Evolutionary conservation across 805 yeast species (phyloP).

Genomic region (Lipomyces kockii): DNA sequence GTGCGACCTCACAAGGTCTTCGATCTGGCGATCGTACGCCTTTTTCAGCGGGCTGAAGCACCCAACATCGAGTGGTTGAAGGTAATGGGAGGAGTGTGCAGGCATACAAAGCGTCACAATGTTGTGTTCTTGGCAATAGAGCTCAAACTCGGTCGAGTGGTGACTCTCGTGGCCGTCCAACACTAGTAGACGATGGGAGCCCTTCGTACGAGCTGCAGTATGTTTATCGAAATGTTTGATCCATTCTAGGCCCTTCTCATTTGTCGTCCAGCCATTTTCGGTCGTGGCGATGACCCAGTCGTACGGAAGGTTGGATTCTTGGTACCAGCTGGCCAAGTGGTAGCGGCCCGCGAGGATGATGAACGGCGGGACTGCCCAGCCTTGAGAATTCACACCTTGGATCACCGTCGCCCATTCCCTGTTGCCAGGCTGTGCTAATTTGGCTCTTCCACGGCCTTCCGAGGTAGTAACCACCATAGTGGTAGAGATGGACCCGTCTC

Average conservation of each 20-base stretch:
- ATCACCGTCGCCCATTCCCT: conserved; percentile 12
- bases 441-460: neutral
- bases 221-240: conserved; percentile 10
- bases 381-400: neutral
- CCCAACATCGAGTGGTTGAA: too few relatives aligned
- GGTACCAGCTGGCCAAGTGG: conserved; percentile 10
- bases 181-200: conserved; percentile 7
- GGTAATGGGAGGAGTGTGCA: too few relatives aligned
- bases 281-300: neutral
- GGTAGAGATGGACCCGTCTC: conserved; percentile 16
- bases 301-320: conserved; percentile 4
- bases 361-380: conserved; percentile 14
- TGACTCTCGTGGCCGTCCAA: conserved; percentile 21
- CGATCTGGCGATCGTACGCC: too few relatives aligned
- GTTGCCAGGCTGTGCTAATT: neutral
- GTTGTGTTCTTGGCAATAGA: neutral
- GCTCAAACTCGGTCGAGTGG: neutral
- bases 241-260: conserved; percentile 11
- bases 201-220: conserved; percentile 9
- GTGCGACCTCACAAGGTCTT: too few relatives aligned
- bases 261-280: conserved; percentile 9
- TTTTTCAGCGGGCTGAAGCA: too few relatives aligned
- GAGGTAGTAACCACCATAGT: neutral
- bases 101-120: conserved; percentile 11
- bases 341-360: conserved; percentile 3